These are phyloP conservation scores for Debaryomycetaceae sp. DNA, from an alignment of 1,139 yeast genomes.

Conservation along the genomic window DNA sequence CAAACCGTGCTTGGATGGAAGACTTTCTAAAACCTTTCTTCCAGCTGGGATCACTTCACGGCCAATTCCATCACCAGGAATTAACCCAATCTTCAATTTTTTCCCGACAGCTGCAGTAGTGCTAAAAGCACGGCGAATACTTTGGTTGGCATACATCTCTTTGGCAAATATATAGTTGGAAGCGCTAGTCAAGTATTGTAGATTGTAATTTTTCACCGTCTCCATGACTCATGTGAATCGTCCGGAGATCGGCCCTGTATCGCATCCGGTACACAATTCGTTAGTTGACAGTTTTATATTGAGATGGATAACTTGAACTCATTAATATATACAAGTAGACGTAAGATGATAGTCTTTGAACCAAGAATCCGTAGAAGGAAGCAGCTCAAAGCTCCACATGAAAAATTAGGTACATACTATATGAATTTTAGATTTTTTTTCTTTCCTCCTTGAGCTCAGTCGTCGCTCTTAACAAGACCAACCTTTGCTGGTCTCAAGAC, in stretches of 20 bases:
- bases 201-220: neutral
- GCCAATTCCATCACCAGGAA: slow-evolving; percentile 98
- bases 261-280: neutral
- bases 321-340: neutral
- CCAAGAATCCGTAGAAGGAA: neutral
- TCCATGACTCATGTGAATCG: neutral
- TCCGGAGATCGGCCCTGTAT: neutral
- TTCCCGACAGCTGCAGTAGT: slow-evolving; percentile 30
- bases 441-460: slow-evolving; percentile 5
- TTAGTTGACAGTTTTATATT: neutral
- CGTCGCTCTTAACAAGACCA: slow-evolving; percentile 72
- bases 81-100: slow-evolving; percentile 53
- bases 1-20: slow-evolving; percentile 72
- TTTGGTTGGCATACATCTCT: slow-evolving; percentile 22
- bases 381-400: neutral
- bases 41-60: slow-evolving; percentile 97
- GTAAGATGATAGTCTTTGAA: neutral
- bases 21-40: slow-evolving; percentile 73
- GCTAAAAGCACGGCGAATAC: slow-evolving; percentile 35
- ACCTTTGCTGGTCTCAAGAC: slow-evolving; percentile 96
- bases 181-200: neutral
- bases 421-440: neutral
- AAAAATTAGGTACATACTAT: neutral
- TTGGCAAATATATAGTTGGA: neutral
- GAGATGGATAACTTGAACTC: neutral